Conservation (phyloP, 2,329 filamentous ascomycete species). For the Xylariales sp. region DNA sequence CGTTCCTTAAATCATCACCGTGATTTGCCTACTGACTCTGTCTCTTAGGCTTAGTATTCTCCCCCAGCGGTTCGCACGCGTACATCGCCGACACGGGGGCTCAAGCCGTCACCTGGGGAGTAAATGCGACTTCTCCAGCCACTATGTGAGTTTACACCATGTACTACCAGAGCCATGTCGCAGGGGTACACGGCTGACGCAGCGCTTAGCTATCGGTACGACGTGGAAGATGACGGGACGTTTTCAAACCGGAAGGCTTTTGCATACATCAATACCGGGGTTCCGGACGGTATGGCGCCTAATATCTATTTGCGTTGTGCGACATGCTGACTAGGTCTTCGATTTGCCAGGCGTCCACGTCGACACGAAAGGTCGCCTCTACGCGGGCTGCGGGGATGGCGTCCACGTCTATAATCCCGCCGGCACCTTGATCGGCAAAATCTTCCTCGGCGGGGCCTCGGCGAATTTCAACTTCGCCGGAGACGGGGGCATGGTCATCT, state of each 20-base stretch:
- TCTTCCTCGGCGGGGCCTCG: constrained; percentile 60
- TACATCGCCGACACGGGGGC: constrained; percentile 70
- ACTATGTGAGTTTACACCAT: constrained; percentile 58
- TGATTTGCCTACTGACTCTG: not conserved
- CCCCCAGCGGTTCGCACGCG: constrained; percentile 61
- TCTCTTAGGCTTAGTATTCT: constrained; percentile 62
- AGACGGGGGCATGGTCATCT: constrained; percentile 55
- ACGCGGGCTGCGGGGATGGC: constrained; percentile 62
- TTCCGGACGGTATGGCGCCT: constrained; percentile 65
- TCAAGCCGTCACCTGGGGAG: constrained; percentile 57
- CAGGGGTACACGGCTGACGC: constrained; percentile 13
- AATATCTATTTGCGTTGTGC: constrained; percentile 20
- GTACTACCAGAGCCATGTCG: not conserved
- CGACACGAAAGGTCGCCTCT: constrained; percentile 67
- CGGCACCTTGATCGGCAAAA: constrained; percentile 66
- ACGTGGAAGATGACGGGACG: constrained; percentile 59
- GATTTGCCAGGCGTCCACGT: constrained; percentile 66
- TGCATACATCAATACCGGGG: constrained; percentile 63
- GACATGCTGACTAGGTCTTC: constrained; percentile 18
- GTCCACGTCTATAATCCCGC: constrained; percentile 62
- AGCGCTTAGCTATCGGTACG: constrained; percentile 57
- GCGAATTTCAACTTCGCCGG: constrained; percentile 64
- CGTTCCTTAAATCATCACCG: not conserved
- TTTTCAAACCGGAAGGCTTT: constrained; percentile 64
- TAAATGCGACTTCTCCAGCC: constrained; percentile 55